Conservation (phyloP, 2,329 filamentous ascomycete genomes). For the Cadophora sp. region DNA sequence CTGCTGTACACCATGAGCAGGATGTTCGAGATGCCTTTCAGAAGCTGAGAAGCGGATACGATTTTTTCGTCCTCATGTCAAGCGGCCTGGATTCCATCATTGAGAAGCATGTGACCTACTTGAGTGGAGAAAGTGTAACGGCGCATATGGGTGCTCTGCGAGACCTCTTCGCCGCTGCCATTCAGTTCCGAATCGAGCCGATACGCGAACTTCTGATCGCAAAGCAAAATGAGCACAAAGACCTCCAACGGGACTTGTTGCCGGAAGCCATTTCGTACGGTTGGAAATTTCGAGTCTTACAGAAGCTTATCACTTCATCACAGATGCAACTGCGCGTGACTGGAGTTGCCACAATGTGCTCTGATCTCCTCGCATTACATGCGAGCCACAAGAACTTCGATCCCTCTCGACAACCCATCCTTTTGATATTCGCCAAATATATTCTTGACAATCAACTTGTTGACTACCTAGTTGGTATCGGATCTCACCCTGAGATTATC, state of each 20-base stretch:
- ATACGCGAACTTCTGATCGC: conserved; percentile 34
- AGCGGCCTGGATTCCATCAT: conserved; percentile 53
- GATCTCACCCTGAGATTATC: conserved; percentile 91
- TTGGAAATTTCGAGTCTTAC: conserved; percentile 74
- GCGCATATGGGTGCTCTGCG: conserved; percentile 50
- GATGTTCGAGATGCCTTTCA: conserved; percentile 42
- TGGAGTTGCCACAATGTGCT: conserved; percentile 77
- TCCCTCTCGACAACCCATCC: conserved; percentile 55
- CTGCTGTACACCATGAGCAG: conserved; percentile 27
- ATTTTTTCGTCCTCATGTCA: conserved; percentile 53
- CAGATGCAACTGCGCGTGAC: conserved; percentile 90
- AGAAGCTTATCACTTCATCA: conserved; percentile 78
- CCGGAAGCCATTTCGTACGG: conserved; percentile 61
- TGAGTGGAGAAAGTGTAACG: conserved; percentile 54
- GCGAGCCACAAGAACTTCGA: conserved; percentile 53
- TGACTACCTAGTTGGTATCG: conserved; percentile 86
- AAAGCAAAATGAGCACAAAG: conserved; percentile 38
- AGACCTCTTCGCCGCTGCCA: conserved; percentile 51
- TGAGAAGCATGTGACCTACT: conserved; percentile 61
- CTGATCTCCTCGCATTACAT: conserved; percentile 72
- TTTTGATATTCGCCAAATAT: conserved; percentile 73
- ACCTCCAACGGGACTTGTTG: conserved; percentile 46
- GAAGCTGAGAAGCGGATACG: conserved; percentile 50
- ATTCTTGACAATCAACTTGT: conserved; percentile 75
- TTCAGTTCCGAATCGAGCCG: conserved; percentile 41